These are phyloP conservation scores for Paulownia fortunei DNA, from an alignment of 257 asterid genomes.

Conservation along the genomic window DNA sequence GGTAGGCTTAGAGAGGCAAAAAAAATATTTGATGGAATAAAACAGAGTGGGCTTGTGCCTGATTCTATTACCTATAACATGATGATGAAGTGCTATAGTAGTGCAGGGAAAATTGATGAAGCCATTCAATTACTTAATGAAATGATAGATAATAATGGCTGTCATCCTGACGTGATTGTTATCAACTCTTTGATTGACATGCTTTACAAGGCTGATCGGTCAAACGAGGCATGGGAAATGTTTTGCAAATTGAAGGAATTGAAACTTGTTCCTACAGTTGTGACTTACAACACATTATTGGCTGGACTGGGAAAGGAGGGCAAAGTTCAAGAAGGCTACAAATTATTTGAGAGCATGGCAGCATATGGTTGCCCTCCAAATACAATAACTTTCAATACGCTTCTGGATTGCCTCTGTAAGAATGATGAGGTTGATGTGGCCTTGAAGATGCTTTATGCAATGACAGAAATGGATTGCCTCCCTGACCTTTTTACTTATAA, in stretches of 20 bases:
- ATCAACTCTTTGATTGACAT: constrained; percentile 85
- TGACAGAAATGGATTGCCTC: constrained; percentile 67
- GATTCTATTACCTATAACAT: constrained; percentile 89
- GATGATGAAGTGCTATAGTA: constrained; percentile 92
- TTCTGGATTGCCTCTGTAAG: constrained; percentile 88
- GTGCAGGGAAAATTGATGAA: constrained; percentile 76
- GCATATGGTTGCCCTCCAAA: constrained; percentile 74
- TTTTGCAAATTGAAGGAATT: constrained; percentile 76
- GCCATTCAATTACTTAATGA: constrained; percentile 72
- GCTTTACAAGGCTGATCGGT: constrained; percentile 81
- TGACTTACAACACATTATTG: constrained; percentile 90
- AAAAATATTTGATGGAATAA: constrained; percentile 70
- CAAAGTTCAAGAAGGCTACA: constrained; percentile 63
- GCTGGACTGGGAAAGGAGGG: constrained; percentile 94
- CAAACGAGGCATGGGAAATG: constrained; percentile 83
- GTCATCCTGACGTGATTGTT: constrained; percentile 77
- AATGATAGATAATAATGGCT: constrained; percentile 71
- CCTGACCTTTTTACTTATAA: constrained; percentile 89
- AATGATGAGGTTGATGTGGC: constrained; percentile 78
- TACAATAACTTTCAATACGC: constrained; percentile 83
- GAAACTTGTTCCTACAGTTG: constrained; percentile 83
- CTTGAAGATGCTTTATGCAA: constrained; percentile 63
- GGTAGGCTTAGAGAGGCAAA: constrained; percentile 89
- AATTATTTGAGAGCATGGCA: constrained; percentile 74
- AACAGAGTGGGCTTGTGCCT: constrained; percentile 75